Evolutionary conservation across 345 rosid species (phyloP), one percentile per base, ranked within the genome.

Genomic region (Aquilaria malaccensis): DNA sequence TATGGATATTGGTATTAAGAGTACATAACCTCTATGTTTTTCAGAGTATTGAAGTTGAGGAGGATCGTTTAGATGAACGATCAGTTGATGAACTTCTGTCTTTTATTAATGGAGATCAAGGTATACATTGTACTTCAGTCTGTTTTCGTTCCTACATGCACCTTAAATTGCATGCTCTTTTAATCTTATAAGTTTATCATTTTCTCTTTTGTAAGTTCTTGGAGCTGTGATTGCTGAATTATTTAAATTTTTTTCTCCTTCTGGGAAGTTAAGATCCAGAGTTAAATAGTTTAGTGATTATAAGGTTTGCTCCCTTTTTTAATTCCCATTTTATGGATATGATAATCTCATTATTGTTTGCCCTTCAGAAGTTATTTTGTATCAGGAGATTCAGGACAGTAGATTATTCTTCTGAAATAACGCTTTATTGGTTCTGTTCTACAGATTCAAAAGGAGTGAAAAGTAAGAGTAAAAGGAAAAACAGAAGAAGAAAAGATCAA

Each of bases 31-130:
- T 66, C 9, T 61, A 13, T 62, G 57, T 70, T 57, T 70, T 57
- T 33, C 73, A 83, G 91, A 75, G 63, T 76, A 67, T 67, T 53
- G 85, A 80, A 72, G 74, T 70, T 61, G 91, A 78, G 73, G 82
- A 85, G 72, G 91, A 80, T 68, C 76, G 3, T 50, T 81, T 70
- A 11, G 91, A 85, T 70, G 83, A 85, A 33, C 84, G 86, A n/a
- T 82, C 91, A 12, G 83, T 80, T 37, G 91, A 85, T 52, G 91
- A 85, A 66, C 82, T 85, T 46, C 64, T 82, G 50, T 79, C 84
- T 32, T 85, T 77, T 63, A 85, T 85, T 68, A 82, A 85, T 73
- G 81, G 63, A 73, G 76, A 76, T 74, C 77, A 62, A 75, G 87
- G 87, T 80, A 72, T 58, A 33, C 13, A 33, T 59, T 52, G 37